phyloP scores from a whole-genome alignment of 176 grass and related monocot species.

The Cenchrus americanus region DNA sequence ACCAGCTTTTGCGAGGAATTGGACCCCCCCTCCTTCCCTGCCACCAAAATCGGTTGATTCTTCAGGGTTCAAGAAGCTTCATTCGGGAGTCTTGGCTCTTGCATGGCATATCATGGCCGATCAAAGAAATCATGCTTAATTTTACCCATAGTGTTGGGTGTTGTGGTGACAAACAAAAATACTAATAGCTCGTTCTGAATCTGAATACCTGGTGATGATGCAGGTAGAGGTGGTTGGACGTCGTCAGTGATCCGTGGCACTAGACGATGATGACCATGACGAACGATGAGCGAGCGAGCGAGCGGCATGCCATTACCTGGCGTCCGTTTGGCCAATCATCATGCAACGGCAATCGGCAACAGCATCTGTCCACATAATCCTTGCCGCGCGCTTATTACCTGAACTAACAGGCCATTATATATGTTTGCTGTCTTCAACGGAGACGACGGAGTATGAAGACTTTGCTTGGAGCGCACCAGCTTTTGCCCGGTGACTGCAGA shows the following conservation, averaged over 20 bases:
- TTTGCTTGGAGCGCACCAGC: too few species aligned
- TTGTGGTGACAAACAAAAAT: not conserved
- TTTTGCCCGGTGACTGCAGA: too few species aligned
- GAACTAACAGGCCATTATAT: not conserved
- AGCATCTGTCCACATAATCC: not conserved
- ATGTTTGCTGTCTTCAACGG: too few species aligned
- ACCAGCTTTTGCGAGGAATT: conserved; percentile 38
- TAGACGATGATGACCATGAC: conserved; percentile 1
- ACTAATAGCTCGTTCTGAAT: not conserved
- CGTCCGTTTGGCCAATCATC: conserved; percentile 21
- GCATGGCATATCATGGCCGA: too few species aligned
- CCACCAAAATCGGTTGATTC: not conserved
- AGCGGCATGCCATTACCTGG: not conserved
- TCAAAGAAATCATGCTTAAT: too few species aligned
- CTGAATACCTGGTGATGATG: not conserved
- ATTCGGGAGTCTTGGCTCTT: not conserved
- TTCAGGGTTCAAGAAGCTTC: not conserved
- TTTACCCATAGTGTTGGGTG: not conserved
- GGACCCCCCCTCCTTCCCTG: conserved; percentile 37
- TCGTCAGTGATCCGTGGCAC: conserved; percentile 2
- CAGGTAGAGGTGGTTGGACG: not conserved
- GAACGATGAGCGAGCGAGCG: not conserved
- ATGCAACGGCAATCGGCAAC: conserved; percentile 1
- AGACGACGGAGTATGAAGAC: too few species aligned
- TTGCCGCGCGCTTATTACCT: not conserved